Evolutionary conservation across 352 stramenopile genomes (phyloP), one percentile per base, ranked within the genome.

Genomic region (Blastocystis sp.): DNA sequence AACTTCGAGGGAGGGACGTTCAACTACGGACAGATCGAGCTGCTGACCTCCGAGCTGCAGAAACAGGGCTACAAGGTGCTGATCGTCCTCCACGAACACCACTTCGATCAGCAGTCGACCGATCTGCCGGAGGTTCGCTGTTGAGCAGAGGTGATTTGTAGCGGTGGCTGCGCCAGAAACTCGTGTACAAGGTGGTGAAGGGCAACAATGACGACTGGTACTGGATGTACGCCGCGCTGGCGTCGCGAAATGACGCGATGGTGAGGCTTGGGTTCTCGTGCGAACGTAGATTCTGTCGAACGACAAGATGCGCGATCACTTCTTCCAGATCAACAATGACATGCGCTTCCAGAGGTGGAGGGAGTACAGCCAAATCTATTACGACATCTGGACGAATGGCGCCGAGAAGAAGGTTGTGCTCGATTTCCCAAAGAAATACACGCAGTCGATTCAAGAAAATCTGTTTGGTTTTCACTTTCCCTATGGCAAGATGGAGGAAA

Each of bases 161-260:
- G 45, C 54, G 45, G 50, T 97, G 96, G 90, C 90, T 92, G 34
- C 82, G 92, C 0, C 73, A 93, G n/a, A 92, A 93, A 50, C 91
- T 94, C 18, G 94, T 98, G 90, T 98, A 96, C 92, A 94, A 96
- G 62, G 98, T 96, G 90, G 92, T 94, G 18, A 90, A 88, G 15
- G 95, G 96, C 43, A 98, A 98, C 93, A 99, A 99, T 89, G 97
- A 99, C 93, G 97, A 99, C 93, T 98, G 96, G 96, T 99, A 98
- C 92, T 99, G 97, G 97, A 94, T 99, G 90, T 98, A 98, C 91
- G 95, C 95, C 3, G 95, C 95, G 5, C 93, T 97, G 56, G 94
- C 45, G 5, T 66, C 73, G 15, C 29, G 34, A 11, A 73, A 88
- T 53, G 70, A 80, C 88, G 79, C 34, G 59, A 91, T 77, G 91